These are phyloP conservation scores for Phtheirospermum japonicum DNA, from an alignment of 257 asterid species.

Conservation along the genomic window DNA sequence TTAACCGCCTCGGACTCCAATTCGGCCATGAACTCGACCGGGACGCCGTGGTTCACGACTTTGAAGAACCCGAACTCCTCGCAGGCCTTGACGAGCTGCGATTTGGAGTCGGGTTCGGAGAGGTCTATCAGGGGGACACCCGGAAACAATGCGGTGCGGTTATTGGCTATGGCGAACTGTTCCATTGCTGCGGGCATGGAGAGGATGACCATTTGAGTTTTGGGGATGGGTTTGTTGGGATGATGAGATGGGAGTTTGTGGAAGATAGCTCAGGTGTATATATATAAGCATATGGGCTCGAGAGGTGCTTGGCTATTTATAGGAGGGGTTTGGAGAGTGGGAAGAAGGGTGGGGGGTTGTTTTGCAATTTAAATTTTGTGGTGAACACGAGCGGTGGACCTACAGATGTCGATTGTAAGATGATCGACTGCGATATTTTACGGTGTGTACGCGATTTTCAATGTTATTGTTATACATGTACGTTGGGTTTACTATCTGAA, in stretches of 20 bases:
- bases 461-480: no score
- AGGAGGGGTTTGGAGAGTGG: slow-evolving; percentile 1
- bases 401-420: background rate
- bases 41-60: slow-evolving; percentile 61
- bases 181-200: slow-evolving; percentile 34
- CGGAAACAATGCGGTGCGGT: slow-evolving; percentile 37
- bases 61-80: slow-evolving; percentile 83
- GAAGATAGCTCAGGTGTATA: slow-evolving; percentile 26
- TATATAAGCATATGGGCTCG: slow-evolving; percentile 16
- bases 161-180: slow-evolving; percentile 29
- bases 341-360: background rate
- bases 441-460: no score
- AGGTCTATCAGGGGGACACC: slow-evolving; percentile 70
- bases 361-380: background rate
- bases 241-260: slow-evolving; percentile 20
- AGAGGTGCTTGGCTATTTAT: slow-evolving; percentile 37
- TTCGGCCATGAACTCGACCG: slow-evolving; percentile 42
- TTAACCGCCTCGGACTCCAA: slow-evolving; percentile 63
- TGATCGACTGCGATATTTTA: background rate
- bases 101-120: slow-evolving; percentile 55
- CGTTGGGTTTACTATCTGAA: no score
- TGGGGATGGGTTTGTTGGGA: background rate
- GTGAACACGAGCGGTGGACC: background rate
- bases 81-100: slow-evolving; percentile 70
- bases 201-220: slow-evolving; percentile 36